Conservation (phyloP, 1,284 basidiomycete genomes). For the Ceratobasidium sp. region DNA sequence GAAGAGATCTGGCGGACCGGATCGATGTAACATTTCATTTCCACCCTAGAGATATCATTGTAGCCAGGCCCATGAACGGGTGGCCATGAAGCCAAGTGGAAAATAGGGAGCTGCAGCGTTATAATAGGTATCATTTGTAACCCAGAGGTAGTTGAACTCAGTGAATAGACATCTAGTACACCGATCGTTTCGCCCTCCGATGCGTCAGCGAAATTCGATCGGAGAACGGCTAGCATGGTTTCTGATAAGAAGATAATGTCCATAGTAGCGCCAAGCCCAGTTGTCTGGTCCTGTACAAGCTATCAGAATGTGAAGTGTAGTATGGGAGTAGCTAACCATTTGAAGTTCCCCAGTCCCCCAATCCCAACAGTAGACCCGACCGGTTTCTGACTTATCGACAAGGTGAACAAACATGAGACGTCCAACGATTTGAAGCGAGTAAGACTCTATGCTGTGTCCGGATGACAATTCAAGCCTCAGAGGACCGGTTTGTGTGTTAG, state of each 20-base stretch:
- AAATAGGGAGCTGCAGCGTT: not conserved
- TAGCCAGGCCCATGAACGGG: not conserved
- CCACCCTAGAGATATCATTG: not conserved
- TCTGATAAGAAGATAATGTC: not conserved
- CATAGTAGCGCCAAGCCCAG: not conserved
- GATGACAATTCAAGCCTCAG: not conserved
- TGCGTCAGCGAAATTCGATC: not conserved
- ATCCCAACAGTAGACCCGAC: not conserved
- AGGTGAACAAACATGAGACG: not conserved
- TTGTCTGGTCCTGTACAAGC: not conserved
- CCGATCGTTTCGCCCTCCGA: not conserved
- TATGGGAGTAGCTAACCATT: not conserved
- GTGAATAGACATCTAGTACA: not conserved
- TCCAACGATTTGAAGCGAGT: not conserved
- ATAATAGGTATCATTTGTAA: not conserved
- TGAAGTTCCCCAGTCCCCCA: constrained; percentile 2
- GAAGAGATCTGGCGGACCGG: not conserved
- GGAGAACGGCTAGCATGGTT: not conserved
- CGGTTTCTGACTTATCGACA: not conserved
- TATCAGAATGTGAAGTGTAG: not conserved
- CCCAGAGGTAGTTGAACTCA: not conserved
- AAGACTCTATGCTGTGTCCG: not conserved
- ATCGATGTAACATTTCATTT: not conserved
- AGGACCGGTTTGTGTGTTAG: not conserved
- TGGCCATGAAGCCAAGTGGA: too few relatives aligned